Conservation (phyloP, 805 yeast species). For the Pichia pseudocactophila region DNA sequence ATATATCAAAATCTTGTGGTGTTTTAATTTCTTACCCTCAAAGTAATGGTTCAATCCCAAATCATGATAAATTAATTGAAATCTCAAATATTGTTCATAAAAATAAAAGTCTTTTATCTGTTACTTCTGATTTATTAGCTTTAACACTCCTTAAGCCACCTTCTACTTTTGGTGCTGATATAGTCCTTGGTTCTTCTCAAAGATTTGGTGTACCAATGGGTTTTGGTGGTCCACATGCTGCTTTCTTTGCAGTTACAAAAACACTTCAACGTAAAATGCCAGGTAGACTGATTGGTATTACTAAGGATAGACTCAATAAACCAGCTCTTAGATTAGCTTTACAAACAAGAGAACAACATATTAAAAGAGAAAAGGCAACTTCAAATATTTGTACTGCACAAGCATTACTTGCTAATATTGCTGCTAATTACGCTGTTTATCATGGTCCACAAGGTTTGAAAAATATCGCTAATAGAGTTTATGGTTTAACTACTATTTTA, state of each 20-base stretch:
- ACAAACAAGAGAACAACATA: slow-evolving; percentile 98
- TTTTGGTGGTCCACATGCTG: slow-evolving; percentile 98
- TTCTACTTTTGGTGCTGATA: slow-evolving; percentile 78
- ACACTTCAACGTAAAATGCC: slow-evolving; percentile 87
- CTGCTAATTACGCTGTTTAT: slow-evolving; percentile 92
- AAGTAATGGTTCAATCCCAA: slow-evolving; percentile 64
- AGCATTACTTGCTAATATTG: slow-evolving; percentile 89
- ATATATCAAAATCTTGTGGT: slow-evolving; percentile 51
- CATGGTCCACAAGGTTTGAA: slow-evolving; percentile 87
- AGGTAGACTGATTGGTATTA: slow-evolving; percentile 89
- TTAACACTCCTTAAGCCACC: slow-evolving; percentile 83
- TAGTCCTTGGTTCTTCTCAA: slow-evolving; percentile 87
- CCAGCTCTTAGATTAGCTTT: slow-evolving; percentile 87
- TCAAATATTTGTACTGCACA: slow-evolving; percentile 98
- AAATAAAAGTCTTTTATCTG: slow-evolving; percentile 66
- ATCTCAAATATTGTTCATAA: slow-evolving; percentile 61
- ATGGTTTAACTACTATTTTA: slow-evolving; percentile 63
- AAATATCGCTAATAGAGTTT: slow-evolving; percentile 67
- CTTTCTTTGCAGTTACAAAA: slow-evolving; percentile 83
- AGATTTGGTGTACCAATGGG: slow-evolving; percentile 98
- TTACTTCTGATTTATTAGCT: slow-evolving; percentile 89
- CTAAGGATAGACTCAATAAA: slow-evolving; percentile 85
- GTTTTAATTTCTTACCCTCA: slow-evolving; percentile 85
- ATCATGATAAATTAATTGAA: slow-evolving; percentile 38
- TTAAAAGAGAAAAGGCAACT: slow-evolving; percentile 94